Evolutionary conservation across 2,329 filamentous ascomycete genomes (phyloP).

Genomic region (Tolypocladium tundrense): DNA sequence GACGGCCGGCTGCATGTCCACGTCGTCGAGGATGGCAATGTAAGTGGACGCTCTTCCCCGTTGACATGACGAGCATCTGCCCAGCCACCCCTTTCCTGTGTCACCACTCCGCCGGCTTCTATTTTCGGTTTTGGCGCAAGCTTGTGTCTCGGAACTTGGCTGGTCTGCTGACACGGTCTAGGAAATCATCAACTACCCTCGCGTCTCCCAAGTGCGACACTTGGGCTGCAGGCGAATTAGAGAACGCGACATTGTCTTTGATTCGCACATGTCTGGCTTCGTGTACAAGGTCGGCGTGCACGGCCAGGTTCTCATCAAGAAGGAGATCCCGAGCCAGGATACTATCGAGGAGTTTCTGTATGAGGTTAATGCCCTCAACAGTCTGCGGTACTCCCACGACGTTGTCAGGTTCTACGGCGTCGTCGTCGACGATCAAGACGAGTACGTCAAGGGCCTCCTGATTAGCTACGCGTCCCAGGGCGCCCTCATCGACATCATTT

Average conservation of each 20-base stretch:
- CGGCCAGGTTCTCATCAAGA: constrained; percentile 73
- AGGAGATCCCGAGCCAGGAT: constrained; percentile 93
- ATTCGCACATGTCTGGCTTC: constrained; percentile 91
- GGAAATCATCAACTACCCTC: constrained; percentile 85
- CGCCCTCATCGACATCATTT: constrained; percentile 82
- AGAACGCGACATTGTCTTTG: constrained; percentile 72
- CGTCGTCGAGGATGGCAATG: constrained; percentile 90
- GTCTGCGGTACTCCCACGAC: constrained; percentile 58
- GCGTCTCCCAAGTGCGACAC: constrained; percentile 62
- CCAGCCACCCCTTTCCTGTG: neutral
- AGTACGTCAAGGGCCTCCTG: constrained; percentile 75
- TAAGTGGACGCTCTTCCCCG: constrained; percentile 22
- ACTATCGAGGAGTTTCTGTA: constrained; percentile 95
- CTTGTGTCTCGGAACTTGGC: neutral
- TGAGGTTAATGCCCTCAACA: constrained; percentile 89
- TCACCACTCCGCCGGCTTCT: neutral
- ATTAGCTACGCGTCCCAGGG: constrained; percentile 83
- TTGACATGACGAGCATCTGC: neutral
- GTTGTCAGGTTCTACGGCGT: constrained; percentile 84
- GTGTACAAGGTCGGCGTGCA: constrained; percentile 82
- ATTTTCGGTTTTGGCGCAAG: neutral
- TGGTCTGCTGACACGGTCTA: constrained; percentile 15
- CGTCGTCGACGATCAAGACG: constrained; percentile 79
- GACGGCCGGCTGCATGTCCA: constrained; percentile 87
- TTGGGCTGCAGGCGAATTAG: constrained; percentile 53